phyloP scores from a whole-genome alignment of 1,284 basidiomycete species.

The Chiua sp. region DNA sequence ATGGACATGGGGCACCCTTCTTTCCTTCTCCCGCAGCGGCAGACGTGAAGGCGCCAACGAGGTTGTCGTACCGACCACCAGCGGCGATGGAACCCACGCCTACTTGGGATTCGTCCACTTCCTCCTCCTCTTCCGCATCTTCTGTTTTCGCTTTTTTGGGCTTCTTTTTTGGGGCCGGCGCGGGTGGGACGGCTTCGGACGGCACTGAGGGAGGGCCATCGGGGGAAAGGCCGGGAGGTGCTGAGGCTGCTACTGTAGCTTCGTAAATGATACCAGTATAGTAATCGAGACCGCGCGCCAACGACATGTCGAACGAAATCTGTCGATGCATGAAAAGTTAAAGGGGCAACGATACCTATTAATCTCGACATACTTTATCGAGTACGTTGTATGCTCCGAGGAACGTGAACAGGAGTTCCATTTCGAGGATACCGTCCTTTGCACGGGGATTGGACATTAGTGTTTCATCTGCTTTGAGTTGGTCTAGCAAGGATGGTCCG shows the following conservation, averaged over 20 bases:
- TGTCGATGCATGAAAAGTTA: conserved; percentile 36
- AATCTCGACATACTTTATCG: conserved; percentile 61
- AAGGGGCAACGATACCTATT: not conserved
- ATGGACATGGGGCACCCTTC: conserved; percentile 78
- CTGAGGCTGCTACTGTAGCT: conserved; percentile 92
- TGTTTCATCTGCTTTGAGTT: conserved; percentile 70
- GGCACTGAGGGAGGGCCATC: conserved; percentile 52
- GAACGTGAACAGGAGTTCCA: conserved; percentile 87
- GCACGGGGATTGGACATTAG: conserved; percentile 79
- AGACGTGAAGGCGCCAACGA: conserved; percentile 93
- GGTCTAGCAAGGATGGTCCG: conserved; percentile 79
- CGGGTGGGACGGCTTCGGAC: conserved; percentile 37
- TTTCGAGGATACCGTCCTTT: conserved; percentile 89
- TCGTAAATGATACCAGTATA: conserved; percentile 99
- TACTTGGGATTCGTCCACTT: conserved; percentile 91
- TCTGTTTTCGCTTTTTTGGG: conserved; percentile 55
- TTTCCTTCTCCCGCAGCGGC: conserved; percentile 77
- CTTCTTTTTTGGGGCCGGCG: conserved; percentile 52
- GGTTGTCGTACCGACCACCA: conserved; percentile 95
- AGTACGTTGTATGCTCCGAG: conserved; percentile 83
- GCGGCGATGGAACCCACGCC: conserved; percentile 98
- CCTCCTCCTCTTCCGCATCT: conserved; percentile 70
- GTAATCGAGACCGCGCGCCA: conserved; percentile 97
- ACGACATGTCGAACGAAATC: conserved; percentile 96
- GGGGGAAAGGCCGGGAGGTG: conserved; percentile 79